Conservation (phyloP, 169 alveolate species). For the Plasmodium gallinaceum region DNA sequence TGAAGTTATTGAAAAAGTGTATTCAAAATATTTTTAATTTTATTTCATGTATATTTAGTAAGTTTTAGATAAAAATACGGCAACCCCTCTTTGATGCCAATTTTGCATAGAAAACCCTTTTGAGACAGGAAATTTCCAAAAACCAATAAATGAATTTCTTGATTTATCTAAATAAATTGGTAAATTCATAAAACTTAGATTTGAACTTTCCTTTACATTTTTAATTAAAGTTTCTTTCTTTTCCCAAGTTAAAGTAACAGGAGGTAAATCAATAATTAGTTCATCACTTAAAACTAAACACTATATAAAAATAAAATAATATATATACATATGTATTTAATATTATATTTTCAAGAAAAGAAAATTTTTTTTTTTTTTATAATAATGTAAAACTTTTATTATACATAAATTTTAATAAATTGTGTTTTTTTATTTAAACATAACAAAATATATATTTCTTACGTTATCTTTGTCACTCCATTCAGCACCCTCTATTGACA, state of each 20-base stretch:
- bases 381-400: background rate
- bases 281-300: constrained; percentile 84
- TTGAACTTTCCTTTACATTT: constrained; percentile 78
- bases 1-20: too few relatives aligned
- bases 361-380: background rate
- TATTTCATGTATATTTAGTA: constrained; percentile 17
- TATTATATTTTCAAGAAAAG: background rate
- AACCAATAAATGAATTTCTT: constrained; percentile 87
- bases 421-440: background rate
- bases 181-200: constrained; percentile 79
- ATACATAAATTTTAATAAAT: background rate
- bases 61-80: constrained; percentile 78
- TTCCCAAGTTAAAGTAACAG: constrained; percentile 88
- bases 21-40: too few relatives aligned
- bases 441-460: background rate
- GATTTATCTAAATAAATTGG: constrained; percentile 90
- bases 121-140: constrained; percentile 87
- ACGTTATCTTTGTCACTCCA: constrained; percentile 79
- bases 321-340: constrained; percentile 1
- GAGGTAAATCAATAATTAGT: constrained; percentile 82
- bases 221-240: constrained; percentile 60
- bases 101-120: constrained; percentile 81
- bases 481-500: constrained; percentile 90
- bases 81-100: constrained; percentile 90
- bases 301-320: constrained; percentile 21